phyloP scores from a whole-genome alignment of 495 filamentous ascomycete genomes.

The Penicillium desertorum region DNA sequence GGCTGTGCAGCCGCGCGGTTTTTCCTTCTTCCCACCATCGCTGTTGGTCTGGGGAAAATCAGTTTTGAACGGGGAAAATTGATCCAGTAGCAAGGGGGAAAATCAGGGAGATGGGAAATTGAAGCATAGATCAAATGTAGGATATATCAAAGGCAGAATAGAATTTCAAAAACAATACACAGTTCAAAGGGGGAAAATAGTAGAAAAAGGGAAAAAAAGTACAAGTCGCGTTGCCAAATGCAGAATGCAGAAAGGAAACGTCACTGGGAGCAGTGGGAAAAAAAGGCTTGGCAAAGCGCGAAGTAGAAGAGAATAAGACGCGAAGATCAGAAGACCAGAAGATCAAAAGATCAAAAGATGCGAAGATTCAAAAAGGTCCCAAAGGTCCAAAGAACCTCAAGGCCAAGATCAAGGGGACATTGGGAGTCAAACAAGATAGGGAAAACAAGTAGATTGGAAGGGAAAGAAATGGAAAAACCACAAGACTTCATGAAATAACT shows the following conservation, averaged over 20 bases:
- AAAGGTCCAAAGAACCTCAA: neutral
- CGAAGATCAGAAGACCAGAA: neutral
- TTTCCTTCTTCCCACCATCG: constrained; percentile 37
- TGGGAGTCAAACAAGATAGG: neutral
- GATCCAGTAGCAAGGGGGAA: constrained; percentile 12
- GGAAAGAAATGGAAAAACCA: neutral
- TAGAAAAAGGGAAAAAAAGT: neutral
- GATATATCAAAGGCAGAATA: neutral
- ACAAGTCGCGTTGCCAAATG: constrained; percentile 2
- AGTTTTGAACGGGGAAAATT: constrained; percentile 12
- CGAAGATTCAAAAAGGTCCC: neutral
- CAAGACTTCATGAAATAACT: constrained; percentile 1
- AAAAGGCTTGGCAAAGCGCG: constrained; percentile 8
- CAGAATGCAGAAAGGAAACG: constrained; percentile 4
- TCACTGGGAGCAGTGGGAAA: constrained; percentile 5
- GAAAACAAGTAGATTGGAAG: neutral
- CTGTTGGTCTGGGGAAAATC: constrained; percentile 20
- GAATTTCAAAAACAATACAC: neutral
- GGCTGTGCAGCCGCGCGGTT: constrained; percentile 20
- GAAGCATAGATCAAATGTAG: neutral
- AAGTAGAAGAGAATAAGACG: constrained; percentile 7
- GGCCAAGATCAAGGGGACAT: constrained; percentile 1
- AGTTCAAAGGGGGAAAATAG: neutral
- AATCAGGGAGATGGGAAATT: constrained; percentile 1
- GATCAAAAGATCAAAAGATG: neutral